These are phyloP conservation scores for Cladosporium sp. DNA, from an alignment of 2,329 filamentous ascomycete species.

Conservation along the genomic window DNA sequence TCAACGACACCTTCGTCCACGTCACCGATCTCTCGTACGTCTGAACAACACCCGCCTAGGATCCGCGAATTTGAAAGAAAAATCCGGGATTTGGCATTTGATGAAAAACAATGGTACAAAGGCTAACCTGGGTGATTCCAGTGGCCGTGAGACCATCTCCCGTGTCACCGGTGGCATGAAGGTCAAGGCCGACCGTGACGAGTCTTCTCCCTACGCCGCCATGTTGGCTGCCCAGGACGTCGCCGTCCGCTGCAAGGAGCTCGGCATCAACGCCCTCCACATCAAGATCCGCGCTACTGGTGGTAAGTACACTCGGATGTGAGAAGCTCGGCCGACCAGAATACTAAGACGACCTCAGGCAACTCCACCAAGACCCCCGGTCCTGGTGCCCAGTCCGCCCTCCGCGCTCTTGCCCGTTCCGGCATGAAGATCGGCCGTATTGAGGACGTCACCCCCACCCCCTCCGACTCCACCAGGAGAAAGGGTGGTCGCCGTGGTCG, in stretches of 20 bases:
- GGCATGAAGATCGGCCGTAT: slow-evolving; percentile 99
- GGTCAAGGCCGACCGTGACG: slow-evolving; percentile 99
- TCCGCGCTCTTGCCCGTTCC: slow-evolving; percentile 96
- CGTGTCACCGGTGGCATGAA: slow-evolving; percentile 99
- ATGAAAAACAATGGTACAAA: slow-evolving; percentile 35
- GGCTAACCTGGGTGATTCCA: slow-evolving; percentile 70
- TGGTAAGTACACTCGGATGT: slow-evolving; percentile 55
- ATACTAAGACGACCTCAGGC: slow-evolving; percentile 47
- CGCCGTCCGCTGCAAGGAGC: slow-evolving; percentile 81
- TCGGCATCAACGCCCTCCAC: slow-evolving; percentile 92
- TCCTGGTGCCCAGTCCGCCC: slow-evolving; percentile 96
- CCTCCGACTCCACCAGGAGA: slow-evolving; percentile 98
- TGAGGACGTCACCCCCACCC: slow-evolving; percentile 98
- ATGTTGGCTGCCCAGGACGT: slow-evolving; percentile 98
- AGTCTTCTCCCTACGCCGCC: slow-evolving; percentile 98
- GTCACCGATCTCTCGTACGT: slow-evolving; percentile 84
- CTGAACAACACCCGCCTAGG: slow-evolving; percentile 15
- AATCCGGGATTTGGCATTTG: slow-evolving; percentile 11
- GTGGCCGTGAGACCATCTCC: slow-evolving; percentile 99
- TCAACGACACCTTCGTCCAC: slow-evolving; percentile 69
- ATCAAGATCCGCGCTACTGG: slow-evolving; percentile 99
- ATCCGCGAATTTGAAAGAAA: slow-evolving; percentile 14
- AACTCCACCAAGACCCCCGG: slow-evolving; percentile 99
- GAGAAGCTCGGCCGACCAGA: not conserved
- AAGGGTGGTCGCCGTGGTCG: slow-evolving; percentile 99